These are phyloP conservation scores for Bocquillonia castaneifolia DNA, from an alignment of 441 rosid genomes.

Conservation along the genomic window DNA sequence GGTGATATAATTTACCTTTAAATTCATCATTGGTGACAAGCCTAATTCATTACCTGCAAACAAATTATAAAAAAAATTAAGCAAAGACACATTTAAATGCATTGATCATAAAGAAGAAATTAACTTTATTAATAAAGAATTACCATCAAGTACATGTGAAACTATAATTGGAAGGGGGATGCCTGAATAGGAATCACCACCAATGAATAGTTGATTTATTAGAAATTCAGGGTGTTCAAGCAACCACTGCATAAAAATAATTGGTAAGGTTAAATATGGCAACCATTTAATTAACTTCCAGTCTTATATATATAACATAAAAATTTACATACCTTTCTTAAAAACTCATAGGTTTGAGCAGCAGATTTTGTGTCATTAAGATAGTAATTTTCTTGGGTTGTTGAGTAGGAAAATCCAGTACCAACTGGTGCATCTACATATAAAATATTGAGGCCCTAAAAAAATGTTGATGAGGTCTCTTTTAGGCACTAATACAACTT, in stretches of 20 bases:
- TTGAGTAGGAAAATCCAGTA: slow-evolving; percentile 17
- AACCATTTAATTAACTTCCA: too few species aligned
- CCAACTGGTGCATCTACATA: slow-evolving; percentile 17
- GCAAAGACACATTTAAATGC: neutral
- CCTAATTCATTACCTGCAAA: slow-evolving; percentile 18
- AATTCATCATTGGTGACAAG: slow-evolving; percentile 9
- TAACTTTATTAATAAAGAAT: neutral
- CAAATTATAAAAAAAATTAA: neutral
- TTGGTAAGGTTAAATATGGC: neutral
- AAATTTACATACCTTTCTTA: neutral
- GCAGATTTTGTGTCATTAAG: neutral
- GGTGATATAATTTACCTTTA: slow-evolving; percentile 3
- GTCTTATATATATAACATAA: neutral
- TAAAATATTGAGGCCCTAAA: slow-evolving; percentile 5
- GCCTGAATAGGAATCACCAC: slow-evolving; percentile 17
- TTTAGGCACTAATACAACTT: too few species aligned
- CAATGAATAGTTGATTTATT: slow-evolving; percentile 9
- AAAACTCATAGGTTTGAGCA: slow-evolving; percentile 6
- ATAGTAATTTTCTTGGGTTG: slow-evolving; percentile 9
- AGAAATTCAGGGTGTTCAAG: slow-evolving; percentile 10
- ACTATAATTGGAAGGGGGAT: slow-evolving; percentile 13
- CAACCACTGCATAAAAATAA: slow-evolving; percentile 12
- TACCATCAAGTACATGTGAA: slow-evolving; percentile 14
- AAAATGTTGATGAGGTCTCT: neutral
- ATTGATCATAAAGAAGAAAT: neutral